Percentiles rank a stretch among this genome's conserved stretches.
Evolutionary conservation across 1,284 basidiomycete species (phyloP).

Genomic region (Ganoderma leucocontextum): DNA sequence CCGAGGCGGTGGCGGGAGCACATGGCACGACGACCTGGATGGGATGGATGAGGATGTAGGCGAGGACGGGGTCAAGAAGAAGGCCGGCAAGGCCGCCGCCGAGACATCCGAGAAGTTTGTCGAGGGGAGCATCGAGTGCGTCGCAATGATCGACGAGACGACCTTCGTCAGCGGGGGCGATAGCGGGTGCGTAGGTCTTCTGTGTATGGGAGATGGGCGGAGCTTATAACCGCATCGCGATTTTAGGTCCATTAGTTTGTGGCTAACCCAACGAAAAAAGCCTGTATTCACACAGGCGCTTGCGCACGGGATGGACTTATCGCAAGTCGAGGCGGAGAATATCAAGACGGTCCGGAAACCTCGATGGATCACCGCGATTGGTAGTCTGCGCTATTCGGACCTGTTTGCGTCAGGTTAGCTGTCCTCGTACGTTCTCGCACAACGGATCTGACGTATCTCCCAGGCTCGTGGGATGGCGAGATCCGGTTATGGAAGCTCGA

Average conservation of each 20-base stretch:
- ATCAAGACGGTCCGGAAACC: slow-evolving; percentile 69
- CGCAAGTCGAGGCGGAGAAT: slow-evolving; percentile 77
- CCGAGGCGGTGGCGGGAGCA: slow-evolving; percentile 87
- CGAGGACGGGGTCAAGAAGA: slow-evolving; percentile 33
- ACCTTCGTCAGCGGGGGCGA: slow-evolving; percentile 96
- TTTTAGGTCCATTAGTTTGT: slow-evolving; percentile 86
- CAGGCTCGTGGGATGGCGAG: slow-evolving; percentile 92
- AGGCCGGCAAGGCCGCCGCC: slow-evolving; percentile 43
- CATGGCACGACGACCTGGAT: slow-evolving; percentile 82
- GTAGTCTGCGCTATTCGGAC: slow-evolving; percentile 88
- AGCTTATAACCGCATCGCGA: background rate
- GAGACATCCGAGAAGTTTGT: slow-evolving; percentile 66
- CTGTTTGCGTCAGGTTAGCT: slow-evolving; percentile 86
- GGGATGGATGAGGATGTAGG: slow-evolving; percentile 63
- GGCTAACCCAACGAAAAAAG: slow-evolving; percentile 97
- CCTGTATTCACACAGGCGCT: slow-evolving; percentile 86
- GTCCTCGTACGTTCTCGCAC: background rate
- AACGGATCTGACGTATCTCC: slow-evolving; percentile 21
- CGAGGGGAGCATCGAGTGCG: slow-evolving; percentile 92
- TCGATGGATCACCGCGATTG: slow-evolving; percentile 91
- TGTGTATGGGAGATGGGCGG: background rate
- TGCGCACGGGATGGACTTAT: slow-evolving; percentile 87
- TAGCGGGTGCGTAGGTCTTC: slow-evolving; percentile 74
- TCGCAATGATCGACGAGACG: slow-evolving; percentile 94
- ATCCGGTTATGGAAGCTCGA: slow-evolving; percentile 93